Evolutionary conservation across 106 monocot species (phyloP).

Genomic region (Acanthochlamys bracteata): DNA sequence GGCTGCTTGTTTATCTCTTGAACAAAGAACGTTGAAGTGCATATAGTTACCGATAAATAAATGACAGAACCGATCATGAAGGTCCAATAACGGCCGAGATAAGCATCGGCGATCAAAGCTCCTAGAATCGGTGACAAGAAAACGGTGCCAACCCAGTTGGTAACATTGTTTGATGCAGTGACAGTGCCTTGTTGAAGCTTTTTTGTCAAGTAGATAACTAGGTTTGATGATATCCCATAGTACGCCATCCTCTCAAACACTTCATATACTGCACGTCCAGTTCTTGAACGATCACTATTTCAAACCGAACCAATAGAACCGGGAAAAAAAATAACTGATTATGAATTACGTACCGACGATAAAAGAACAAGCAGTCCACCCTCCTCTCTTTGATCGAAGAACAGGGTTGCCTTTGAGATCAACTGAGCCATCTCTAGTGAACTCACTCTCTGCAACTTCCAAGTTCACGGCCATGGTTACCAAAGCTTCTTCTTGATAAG

Average conservation of each 20-base stretch:
- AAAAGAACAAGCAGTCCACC: constrained; percentile 11
- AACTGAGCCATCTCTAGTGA: constrained; percentile 5
- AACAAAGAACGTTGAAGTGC: too few species aligned
- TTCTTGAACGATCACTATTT: not conserved
- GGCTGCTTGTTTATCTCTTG: too few species aligned
- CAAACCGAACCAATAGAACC: not conserved
- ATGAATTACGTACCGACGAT: constrained; percentile 2
- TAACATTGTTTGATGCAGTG: constrained; percentile 36
- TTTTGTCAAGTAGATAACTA: constrained; percentile 35
- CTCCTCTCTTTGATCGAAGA: constrained; percentile 3
- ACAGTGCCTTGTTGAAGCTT: constrained; percentile 48
- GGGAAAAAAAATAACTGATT: not conserved
- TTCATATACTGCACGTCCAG: constrained; percentile 30
- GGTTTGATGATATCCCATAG: constrained; percentile 31
- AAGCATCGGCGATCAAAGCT: constrained; percentile 33
- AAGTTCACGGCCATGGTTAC: not conserved
- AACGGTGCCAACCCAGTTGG: constrained; percentile 50
- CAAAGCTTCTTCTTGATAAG: too few species aligned
- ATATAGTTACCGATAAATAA: constrained; percentile 26
- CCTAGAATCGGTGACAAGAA: constrained; percentile 34
- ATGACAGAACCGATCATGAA: constrained; percentile 12
- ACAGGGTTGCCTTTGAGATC: constrained; percentile 4
- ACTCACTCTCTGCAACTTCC: constrained; percentile 1
- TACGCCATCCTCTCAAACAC: constrained; percentile 62
- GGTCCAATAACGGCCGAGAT: constrained; percentile 32